Percentiles rank a stretch among this genome's conserved stretches.
These are phyloP conservation scores for Gentiana straminea DNA, from an alignment of 257 asterid genomes.

Conservation along the genomic window DNA sequence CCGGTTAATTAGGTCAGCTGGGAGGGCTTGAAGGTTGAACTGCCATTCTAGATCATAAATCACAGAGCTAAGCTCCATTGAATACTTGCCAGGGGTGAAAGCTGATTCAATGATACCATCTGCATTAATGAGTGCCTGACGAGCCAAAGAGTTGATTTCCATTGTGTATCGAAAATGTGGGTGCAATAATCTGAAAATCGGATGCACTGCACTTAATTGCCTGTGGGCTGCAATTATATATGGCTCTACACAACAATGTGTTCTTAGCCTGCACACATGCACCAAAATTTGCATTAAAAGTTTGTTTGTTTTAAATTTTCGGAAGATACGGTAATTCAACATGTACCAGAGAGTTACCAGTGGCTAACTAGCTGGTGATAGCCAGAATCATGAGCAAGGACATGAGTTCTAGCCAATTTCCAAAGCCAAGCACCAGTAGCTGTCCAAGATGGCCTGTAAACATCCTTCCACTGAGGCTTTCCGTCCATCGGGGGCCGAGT, in stretches of 20 bases:
- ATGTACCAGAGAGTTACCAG: constrained; percentile 29
- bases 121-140: constrained; percentile 43
- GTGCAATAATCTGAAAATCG: constrained; percentile 46
- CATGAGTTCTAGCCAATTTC: constrained; percentile 67
- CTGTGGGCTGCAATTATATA: constrained; percentile 63
- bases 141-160: constrained; percentile 78
- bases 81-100: constrained; percentile 48
- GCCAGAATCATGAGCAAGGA: constrained; percentile 68
- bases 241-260: constrained; percentile 70
- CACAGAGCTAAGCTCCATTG: constrained; percentile 46
- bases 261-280: constrained; percentile 47
- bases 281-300: too few relatives aligned
- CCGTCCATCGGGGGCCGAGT: constrained; percentile 48
- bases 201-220: constrained; percentile 77
- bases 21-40: constrained; percentile 60
- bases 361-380: constrained; percentile 65
- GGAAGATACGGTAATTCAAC: too few relatives aligned
- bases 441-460: constrained; percentile 30
- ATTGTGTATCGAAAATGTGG: constrained; percentile 87
- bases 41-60: constrained; percentile 59
- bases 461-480: constrained; percentile 61
- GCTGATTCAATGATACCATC: constrained; percentile 46
- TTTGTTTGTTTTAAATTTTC: too few relatives aligned
- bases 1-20: constrained; percentile 61
- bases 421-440: constrained; percentile 68